These are phyloP conservation scores for Xylariaceae sp. DNA, from an alignment of 2,329 filamentous ascomycete species.

Conservation along the genomic window DNA sequence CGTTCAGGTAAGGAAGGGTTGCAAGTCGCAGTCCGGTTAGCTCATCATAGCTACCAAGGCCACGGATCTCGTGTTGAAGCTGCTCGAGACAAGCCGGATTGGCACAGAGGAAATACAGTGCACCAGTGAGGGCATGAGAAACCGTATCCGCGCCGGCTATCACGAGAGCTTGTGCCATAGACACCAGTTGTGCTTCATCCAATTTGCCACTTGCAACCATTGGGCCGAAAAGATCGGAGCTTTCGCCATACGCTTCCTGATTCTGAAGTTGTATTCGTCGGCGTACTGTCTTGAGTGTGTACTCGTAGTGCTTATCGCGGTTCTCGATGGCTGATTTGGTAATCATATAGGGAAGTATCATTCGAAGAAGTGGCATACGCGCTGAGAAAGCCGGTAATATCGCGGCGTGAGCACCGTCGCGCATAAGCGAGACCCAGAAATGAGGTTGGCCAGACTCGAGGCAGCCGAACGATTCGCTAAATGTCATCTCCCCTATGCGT, in stretches of 20 bases:
- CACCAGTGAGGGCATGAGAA: conserved; percentile 34
- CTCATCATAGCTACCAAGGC: conserved; percentile 25
- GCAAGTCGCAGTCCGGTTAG: conserved; percentile 16
- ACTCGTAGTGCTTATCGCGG: conserved; percentile 19
- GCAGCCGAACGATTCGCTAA: conserved; percentile 25
- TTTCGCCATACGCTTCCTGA: conserved; percentile 5
- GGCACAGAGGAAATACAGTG: conserved; percentile 34
- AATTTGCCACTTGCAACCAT: conserved; percentile 10
- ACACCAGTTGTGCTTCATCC: conserved; percentile 20
- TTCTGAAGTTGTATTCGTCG: conserved; percentile 17
- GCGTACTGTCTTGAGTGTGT: conserved; percentile 18
- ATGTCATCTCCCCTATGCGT: conserved; percentile 23
- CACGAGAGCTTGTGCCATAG: conserved; percentile 24
- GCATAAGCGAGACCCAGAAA: conserved; percentile 25
- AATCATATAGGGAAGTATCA: conserved; percentile 18
- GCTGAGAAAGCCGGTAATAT: conserved; percentile 17
- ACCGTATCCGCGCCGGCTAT: conserved; percentile 42
- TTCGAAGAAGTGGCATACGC: conserved; percentile 15
- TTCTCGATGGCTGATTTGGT: conserved; percentile 18
- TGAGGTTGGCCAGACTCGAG: conserved; percentile 20
- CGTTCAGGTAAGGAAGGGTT: conserved; percentile 21
- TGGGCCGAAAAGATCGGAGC: conserved; percentile 9
- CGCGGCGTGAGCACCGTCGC: conserved; percentile 20
- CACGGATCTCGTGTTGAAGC: conserved; percentile 35
- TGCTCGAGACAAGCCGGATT: conserved; percentile 31